A percentile compares a stretch with the other conserved stretches of the same genome.
phyloP scores from a whole-genome alignment of 2,329 filamentous ascomycete genomes.

The Boeremia lycopersici region DNA sequence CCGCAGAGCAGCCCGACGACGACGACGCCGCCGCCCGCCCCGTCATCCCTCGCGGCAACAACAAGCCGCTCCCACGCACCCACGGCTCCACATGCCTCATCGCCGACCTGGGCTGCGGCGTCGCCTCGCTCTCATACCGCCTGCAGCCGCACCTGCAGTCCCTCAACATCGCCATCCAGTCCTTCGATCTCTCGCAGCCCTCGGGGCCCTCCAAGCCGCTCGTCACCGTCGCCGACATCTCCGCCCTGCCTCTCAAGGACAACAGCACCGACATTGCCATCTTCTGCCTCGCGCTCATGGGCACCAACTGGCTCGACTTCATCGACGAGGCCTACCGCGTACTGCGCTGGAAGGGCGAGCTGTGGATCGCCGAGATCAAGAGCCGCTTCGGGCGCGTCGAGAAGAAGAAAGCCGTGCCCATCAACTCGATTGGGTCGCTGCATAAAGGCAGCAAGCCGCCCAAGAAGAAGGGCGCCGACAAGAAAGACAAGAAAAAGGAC shows the following conservation, averaged over 20 bases:
- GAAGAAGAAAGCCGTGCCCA: conserved; percentile 58
- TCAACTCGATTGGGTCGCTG: conserved; percentile 66
- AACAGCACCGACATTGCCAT: conserved; percentile 83
- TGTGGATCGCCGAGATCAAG: conserved; percentile 98
- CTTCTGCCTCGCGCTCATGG: conserved; percentile 97
- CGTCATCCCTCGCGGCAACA: conserved; percentile 22
- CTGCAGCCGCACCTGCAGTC: conserved; percentile 68
- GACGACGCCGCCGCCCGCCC: conserved; percentile 13
- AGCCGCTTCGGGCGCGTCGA: conserved; percentile 76
- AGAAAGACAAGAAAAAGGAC: conserved; percentile 46
- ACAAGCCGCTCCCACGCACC: conserved; percentile 70
- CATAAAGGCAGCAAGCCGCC: conserved; percentile 15
- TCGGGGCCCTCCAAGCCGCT: conserved; percentile 72
- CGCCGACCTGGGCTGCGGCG: conserved; percentile 91
- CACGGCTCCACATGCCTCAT: conserved; percentile 72
- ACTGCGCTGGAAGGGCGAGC: conserved; percentile 90
- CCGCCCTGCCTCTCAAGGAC: conserved; percentile 76
- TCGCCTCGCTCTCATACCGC: conserved; percentile 77
- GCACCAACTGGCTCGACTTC: conserved; percentile 97
- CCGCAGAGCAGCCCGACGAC: conserved; percentile 11
- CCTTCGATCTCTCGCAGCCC: conserved; percentile 84
- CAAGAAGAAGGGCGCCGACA: conserved; percentile 45
- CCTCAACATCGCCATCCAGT: conserved; percentile 75
- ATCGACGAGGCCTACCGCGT: conserved; percentile 94
- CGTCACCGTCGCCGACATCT: conserved; percentile 88